These are phyloP conservation scores for Calonectria multiphialidica DNA, from an alignment of 2,329 filamentous ascomycete genomes.

Conservation along the genomic window DNA sequence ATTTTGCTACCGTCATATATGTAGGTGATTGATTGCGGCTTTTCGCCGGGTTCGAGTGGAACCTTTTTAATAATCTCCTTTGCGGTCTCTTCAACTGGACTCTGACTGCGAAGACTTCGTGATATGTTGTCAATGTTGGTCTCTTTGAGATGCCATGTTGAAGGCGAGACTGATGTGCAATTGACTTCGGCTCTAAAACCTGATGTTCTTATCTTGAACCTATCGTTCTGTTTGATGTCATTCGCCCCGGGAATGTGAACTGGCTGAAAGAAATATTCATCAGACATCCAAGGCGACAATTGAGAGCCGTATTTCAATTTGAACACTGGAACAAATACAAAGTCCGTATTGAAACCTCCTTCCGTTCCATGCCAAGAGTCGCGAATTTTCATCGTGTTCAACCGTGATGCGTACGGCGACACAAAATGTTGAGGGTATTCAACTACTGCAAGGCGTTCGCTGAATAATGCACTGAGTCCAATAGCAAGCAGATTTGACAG, in stretches of 20 bases:
- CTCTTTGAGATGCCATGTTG: not conserved
- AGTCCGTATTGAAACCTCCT: not conserved
- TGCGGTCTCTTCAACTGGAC: no score
- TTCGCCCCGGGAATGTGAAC: not conserved
- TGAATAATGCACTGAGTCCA: constrained; percentile 8
- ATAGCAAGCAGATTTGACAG: constrained; percentile 3
- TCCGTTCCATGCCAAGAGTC: not conserved
- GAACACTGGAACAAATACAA: not conserved
- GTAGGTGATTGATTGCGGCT: no score
- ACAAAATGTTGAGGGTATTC: not conserved
- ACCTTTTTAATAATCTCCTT: no score
- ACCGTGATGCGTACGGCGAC: not conserved
- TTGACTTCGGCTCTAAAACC: not conserved
- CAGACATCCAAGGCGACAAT: not conserved
- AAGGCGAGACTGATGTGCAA: not conserved
- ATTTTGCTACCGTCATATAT: no score
- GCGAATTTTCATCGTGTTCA: not conserved
- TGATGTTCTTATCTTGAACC: not conserved
- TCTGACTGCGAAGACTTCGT: not conserved
- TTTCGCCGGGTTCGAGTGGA: no score
- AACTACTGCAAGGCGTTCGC: not conserved
- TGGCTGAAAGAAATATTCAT: not conserved
- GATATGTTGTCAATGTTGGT: not conserved
- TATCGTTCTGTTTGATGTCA: not conserved
- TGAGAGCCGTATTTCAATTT: not conserved